These are phyloP conservation scores for Pharnaceum exiguum DNA, from an alignment of 148 eudicot genomes.

Conservation along the genomic window DNA sequence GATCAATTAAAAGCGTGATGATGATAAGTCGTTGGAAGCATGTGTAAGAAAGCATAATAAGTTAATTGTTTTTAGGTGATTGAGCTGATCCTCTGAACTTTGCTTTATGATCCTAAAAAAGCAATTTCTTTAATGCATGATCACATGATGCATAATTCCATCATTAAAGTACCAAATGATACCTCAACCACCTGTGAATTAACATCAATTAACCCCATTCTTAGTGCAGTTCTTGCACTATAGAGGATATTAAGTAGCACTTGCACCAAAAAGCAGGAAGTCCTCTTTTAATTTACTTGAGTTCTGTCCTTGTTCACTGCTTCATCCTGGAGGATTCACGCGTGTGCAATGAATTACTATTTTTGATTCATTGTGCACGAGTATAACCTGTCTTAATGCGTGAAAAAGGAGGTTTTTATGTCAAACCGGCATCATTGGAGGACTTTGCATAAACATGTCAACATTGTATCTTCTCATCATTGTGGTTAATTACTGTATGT, in stretches of 20 bases:
- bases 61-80: background rate
- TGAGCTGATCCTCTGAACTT: constrained; percentile 1
- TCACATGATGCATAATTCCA: constrained; percentile 1
- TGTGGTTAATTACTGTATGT: constrained; percentile 4
- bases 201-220: too few species aligned
- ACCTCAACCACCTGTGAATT: too few species aligned
- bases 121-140: constrained; percentile 5
- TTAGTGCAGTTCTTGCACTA: too few species aligned
- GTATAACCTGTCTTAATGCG: constrained; percentile 15
- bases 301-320: background rate
- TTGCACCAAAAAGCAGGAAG: background rate
- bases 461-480: constrained; percentile 18
- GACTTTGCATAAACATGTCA: constrained; percentile 34
- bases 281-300: background rate
- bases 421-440: constrained; percentile 27
- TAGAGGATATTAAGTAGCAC: too few species aligned
- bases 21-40: constrained; percentile 1
- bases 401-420: constrained; percentile 28
- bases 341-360: constrained; percentile 3
- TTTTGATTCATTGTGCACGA: constrained; percentile 17
- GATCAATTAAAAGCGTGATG: background rate
- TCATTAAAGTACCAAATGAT: background rate
- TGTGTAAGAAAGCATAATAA: background rate
- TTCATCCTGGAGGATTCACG: background rate
- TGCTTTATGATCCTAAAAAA: constrained; percentile 1